phyloP scores from a whole-genome alignment of 257 asterid species.

The Asclepias syriaca region DNA sequence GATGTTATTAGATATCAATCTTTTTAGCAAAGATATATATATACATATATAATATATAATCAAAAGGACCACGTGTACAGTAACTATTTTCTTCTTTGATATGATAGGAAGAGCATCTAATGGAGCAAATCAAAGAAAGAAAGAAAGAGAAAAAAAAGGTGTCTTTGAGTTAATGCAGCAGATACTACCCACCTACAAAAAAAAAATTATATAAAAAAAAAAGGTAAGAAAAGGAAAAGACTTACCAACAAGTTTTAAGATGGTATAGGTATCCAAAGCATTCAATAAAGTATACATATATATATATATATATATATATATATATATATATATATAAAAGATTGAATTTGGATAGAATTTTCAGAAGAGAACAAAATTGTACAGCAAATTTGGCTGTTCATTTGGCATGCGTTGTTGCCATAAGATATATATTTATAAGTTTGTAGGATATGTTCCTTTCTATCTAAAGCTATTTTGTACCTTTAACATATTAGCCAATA shows the following conservation, averaged over 20 bases:
- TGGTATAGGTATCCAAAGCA: constrained; percentile 13
- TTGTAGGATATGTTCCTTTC: constrained; percentile 7
- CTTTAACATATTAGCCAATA: too few relatives aligned
- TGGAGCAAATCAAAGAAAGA: background rate
- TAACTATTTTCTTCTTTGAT: background rate
- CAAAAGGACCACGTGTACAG: constrained; percentile 10
- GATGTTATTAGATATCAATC: background rate
- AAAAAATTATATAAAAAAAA: too few relatives aligned
- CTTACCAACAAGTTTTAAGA: background rate
- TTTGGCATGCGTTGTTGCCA: constrained; percentile 21
- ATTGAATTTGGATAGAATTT: background rate
- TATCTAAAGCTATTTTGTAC: background rate
- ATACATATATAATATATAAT: background rate
- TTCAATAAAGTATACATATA: background rate
- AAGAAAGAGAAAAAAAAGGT: background rate
- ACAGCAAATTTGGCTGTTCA: constrained; percentile 20
- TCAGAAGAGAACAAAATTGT: constrained; percentile 13
- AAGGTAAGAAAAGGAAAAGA: too few relatives aligned
- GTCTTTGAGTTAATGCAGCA: background rate
- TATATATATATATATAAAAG: too few relatives aligned
- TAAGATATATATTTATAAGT: background rate
- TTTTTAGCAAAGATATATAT: background rate
- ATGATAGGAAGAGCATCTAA: constrained; percentile 12
- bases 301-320: too few relatives aligned
- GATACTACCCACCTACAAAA: constrained; percentile 5